These are phyloP conservation scores for Trichosporon ovoides DNA, from an alignment of 1,284 basidiomycete genomes.

Conservation along the genomic window DNA sequence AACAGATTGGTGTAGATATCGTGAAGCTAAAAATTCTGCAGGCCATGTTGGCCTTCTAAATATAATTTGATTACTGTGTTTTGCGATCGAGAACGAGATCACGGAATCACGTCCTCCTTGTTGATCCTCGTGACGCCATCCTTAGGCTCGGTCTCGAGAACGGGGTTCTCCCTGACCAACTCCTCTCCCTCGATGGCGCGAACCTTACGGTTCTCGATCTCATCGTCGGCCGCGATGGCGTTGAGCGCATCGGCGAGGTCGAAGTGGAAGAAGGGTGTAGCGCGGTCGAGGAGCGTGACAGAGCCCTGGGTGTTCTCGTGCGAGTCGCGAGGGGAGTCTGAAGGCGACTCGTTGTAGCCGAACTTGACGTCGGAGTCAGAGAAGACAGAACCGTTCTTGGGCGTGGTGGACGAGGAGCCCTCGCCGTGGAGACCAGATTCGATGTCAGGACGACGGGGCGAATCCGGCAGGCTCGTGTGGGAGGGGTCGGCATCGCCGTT, in stretches of 20 bases:
- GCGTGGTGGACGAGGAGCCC: background rate
- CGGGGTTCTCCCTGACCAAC: background rate
- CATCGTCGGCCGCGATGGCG: slow-evolving; percentile 26
- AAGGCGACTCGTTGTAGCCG: background rate
- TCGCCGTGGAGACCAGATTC: slow-evolving; percentile 13
- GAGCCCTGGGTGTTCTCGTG: slow-evolving; percentile 11
- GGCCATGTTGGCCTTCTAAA: too few relatives aligned
- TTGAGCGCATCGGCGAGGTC: slow-evolving; percentile 47
- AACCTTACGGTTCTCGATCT: background rate
- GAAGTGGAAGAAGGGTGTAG: slow-evolving; percentile 50
- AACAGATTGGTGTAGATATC: background rate
- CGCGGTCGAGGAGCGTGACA: slow-evolving; percentile 35
- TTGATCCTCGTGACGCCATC: background rate
- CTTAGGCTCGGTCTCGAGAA: background rate
- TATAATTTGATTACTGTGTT: background rate
- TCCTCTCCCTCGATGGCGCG: slow-evolving; percentile 2
- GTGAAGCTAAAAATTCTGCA: too few relatives aligned
- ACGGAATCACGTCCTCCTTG: background rate
- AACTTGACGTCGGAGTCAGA: slow-evolving; percentile 17
- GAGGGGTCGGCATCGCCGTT: slow-evolving; percentile 18
- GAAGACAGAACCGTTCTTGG: background rate
- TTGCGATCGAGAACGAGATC: background rate
- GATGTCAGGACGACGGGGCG: slow-evolving; percentile 10
- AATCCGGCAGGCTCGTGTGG: slow-evolving; percentile 9
- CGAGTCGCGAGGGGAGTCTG: background rate